Evolutionary conservation across 2,329 filamentous ascomycete genomes (phyloP), one percentile per base, ranked within the genome.

Genomic region (Sporothrix curviconia): DNA sequence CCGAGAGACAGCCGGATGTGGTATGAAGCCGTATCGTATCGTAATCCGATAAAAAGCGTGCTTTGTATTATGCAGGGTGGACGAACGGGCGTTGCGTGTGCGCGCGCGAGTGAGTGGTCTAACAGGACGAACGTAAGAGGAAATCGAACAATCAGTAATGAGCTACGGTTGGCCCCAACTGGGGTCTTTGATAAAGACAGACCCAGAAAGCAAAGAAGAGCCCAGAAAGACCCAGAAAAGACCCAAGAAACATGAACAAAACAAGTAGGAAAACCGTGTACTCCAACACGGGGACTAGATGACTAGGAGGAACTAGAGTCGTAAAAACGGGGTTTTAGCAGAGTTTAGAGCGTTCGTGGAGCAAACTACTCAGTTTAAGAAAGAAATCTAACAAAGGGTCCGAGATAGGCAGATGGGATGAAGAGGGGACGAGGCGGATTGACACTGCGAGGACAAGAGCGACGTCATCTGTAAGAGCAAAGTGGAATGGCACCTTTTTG

Each of bases 361-460:
- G 40, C 32, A 57, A 34, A 25, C 28, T 56, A 56, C 34, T n/a
- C n/a, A n/a, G n/a, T n/a, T n/a, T 19, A 40, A 14, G 15, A 51
- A n/a, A 51, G 49, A 34, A 34, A 57, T 32, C 25, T 15, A 40
- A 37, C 11, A 55, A 44, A 44, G 36, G 40, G 43, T 53, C 56
- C 56, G 56, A 60, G 56, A 58, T 54, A 58, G 56, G 59, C 19
- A 49, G 53, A 34, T 3, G 47, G 40, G 19, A 37, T 40, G 39
- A 36, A 30, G n/a, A n/a, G n/a, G 36, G 15, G 36, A 42, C 49
- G 22, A 28, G 11, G 37, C 22, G n/a, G 36, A 28, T 40, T 8
- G 12, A 17, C 14, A 19, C 28, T 5, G 17, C n/a, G 28, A 17
- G 19, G 19, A 12, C 32, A 6, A 36, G 17, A 11, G n/a, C 30